These are phyloP conservation scores for Talaromyces sp. DNA, from an alignment of 2,329 filamentous ascomycete species.

Conservation along the genomic window DNA sequence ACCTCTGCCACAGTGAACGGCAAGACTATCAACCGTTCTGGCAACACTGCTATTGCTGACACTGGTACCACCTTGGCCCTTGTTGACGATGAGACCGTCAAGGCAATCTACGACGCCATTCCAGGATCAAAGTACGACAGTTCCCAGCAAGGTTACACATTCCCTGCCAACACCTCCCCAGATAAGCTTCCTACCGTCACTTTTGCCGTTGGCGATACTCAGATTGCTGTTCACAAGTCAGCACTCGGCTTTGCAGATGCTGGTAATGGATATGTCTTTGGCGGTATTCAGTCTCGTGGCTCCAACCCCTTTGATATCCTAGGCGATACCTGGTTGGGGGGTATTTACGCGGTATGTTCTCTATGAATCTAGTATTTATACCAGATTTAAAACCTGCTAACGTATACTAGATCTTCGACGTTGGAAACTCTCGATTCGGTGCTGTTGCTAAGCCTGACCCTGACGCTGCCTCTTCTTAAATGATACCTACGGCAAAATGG, in stretches of 20 bases:
- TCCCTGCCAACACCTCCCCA: constrained; percentile 50
- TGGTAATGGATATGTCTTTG: constrained; percentile 54
- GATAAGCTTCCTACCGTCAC: constrained; percentile 56
- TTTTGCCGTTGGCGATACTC: constrained; percentile 58
- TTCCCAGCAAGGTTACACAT: constrained; percentile 58
- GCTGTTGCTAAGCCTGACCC: constrained; percentile 45
- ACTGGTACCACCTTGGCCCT: constrained; percentile 66
- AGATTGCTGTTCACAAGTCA: constrained; percentile 58
- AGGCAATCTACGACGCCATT: constrained; percentile 60
- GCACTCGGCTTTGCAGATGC: constrained; percentile 56
- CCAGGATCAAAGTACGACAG: constrained; percentile 55
- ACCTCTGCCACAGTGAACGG: constrained; percentile 55
- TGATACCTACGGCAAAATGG: not conserved
- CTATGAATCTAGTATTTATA: not conserved
- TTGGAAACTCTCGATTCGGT: constrained; percentile 56
- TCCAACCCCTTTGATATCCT: constrained; percentile 57
- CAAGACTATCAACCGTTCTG: constrained; percentile 44
- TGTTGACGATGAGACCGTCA: constrained; percentile 56
- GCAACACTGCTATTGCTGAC: constrained; percentile 65
- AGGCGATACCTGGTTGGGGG: constrained; percentile 61
- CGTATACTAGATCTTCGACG: constrained; percentile 54
- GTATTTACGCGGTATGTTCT: constrained; percentile 55
- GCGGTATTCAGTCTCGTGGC: constrained; percentile 61
- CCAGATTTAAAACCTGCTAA: constrained; percentile 7
- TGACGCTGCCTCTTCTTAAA: constrained; percentile 5